phyloP scores from a whole-genome alignment of 1,284 basidiomycete genomes.

The Boletus sp. region DNA sequence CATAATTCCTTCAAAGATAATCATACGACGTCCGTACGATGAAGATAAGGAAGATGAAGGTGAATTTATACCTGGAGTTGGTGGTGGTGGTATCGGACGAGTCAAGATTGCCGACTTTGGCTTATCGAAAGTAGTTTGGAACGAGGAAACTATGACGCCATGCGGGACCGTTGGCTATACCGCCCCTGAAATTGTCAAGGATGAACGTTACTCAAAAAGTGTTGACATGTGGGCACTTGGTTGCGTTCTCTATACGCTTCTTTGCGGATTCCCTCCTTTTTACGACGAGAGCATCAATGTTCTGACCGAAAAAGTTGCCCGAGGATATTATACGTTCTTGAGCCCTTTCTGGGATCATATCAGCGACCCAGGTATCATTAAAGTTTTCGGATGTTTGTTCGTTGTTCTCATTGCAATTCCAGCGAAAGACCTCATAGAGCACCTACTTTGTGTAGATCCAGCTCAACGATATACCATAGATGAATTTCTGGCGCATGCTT shows the following conservation, averaged over 20 bases:
- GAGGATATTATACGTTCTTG: slow-evolving; percentile 97
- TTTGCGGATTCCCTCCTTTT: slow-evolving; percentile 99
- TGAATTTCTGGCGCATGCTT: slow-evolving; percentile 95
- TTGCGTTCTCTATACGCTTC: slow-evolving; percentile 95
- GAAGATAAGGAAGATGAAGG: slow-evolving; percentile 99
- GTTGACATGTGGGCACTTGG: slow-evolving; percentile 99
- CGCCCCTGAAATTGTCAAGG: slow-evolving; percentile 99
- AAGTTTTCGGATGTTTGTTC: background rate
- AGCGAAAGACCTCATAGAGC: slow-evolving; percentile 95
- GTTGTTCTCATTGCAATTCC: slow-evolving; percentile 17
- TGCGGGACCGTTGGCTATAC: slow-evolving; percentile 99
- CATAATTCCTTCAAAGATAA: slow-evolving; percentile 81
- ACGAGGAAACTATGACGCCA: slow-evolving; percentile 98
- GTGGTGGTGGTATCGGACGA: slow-evolving; percentile 94
- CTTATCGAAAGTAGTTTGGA: slow-evolving; percentile 97
- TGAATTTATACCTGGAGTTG: slow-evolving; percentile 86
- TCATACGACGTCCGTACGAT: slow-evolving; percentile 84
- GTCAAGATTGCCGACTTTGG: slow-evolving; percentile 99
- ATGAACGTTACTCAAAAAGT: slow-evolving; percentile 96
- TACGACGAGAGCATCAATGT: slow-evolving; percentile 99
- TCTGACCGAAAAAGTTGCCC: slow-evolving; percentile 96
- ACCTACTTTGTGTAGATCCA: slow-evolving; percentile 94
- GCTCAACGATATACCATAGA: slow-evolving; percentile 95
- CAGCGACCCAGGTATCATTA: slow-evolving; percentile 64
- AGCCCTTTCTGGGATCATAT: slow-evolving; percentile 99